These are phyloP conservation scores for Neonothopanus nambi DNA, from an alignment of 1,284 basidiomycete genomes.

Conservation along the genomic window DNA sequence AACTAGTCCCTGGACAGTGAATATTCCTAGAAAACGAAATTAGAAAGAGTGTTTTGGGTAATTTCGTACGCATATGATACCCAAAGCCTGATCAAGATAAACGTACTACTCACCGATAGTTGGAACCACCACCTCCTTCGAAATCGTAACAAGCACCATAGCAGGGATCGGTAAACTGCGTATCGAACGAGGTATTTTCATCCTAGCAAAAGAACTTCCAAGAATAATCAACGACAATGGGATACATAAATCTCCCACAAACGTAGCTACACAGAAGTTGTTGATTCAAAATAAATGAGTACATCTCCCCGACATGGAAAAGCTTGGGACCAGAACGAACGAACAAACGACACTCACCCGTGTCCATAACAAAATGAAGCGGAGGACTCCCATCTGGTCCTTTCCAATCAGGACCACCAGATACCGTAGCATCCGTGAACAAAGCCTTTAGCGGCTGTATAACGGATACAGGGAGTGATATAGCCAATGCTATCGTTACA, in stretches of 20 bases:
- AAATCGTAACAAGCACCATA: conserved; percentile 44
- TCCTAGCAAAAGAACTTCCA: conserved; percentile 54
- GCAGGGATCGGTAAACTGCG: conserved; percentile 48
- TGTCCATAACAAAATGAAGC: conserved; percentile 46
- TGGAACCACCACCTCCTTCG: conserved; percentile 55
- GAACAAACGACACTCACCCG: conserved; percentile 29
- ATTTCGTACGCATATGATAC: no score
- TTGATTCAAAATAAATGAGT: not conserved
- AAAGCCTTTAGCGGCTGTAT: conserved; percentile 53
- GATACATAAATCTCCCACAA: conserved; percentile 51
- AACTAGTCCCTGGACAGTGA: conserved; percentile 41
- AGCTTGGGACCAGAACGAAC: conserved; percentile 13
- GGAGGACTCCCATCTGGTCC: conserved; percentile 58
- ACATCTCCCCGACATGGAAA: not conserved
- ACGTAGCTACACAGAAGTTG: no score
- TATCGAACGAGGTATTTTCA: conserved; percentile 40
- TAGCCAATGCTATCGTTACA: conserved; percentile 43
- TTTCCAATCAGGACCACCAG: conserved; percentile 40
- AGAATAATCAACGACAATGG: conserved; percentile 55
- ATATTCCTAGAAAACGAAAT: conserved; percentile 25
- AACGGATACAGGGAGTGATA: conserved; percentile 49
- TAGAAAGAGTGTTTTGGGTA: no score
- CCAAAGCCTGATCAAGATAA: no score
- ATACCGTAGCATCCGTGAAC: conserved; percentile 41
- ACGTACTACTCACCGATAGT: conserved; percentile 41